These are phyloP conservation scores for Dianthus caryophyllus DNA, from an alignment of 148 eudicot species.

Conservation along the genomic window DNA sequence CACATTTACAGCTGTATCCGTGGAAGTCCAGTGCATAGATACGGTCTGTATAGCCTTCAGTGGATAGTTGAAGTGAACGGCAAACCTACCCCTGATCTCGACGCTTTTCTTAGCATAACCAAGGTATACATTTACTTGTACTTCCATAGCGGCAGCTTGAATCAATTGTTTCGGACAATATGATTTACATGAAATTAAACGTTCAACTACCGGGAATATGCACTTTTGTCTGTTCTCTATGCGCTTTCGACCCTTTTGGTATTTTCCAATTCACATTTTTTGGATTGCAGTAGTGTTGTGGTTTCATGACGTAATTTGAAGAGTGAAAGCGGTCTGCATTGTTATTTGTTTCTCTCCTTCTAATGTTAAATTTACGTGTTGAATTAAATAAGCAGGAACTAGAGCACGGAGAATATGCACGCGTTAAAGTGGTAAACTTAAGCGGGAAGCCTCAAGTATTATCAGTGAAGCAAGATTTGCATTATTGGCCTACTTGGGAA, in stretches of 20 bases:
- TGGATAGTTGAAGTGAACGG: conserved; percentile 98
- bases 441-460: conserved; percentile 91
- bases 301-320: not conserved
- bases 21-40: conserved; percentile 90
- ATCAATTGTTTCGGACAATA: not conserved
- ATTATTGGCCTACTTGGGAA: conserved; percentile 99
- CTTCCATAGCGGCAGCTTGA: not conserved
- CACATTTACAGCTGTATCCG: conserved; percentile 70
- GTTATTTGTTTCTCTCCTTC: not conserved
- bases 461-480: conserved; percentile 89
- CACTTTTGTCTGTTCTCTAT: not conserved
- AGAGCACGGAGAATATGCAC: conserved; percentile 68
- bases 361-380: not conserved
- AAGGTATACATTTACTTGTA: conserved; percentile 43
- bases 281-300: not conserved
- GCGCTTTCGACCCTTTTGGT: no score
- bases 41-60: conserved; percentile 86
- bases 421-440: conserved; percentile 73
- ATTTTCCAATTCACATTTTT: not conserved
- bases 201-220: not conserved
- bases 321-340: not conserved
- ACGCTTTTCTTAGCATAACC: conserved; percentile 74
- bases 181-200: not conserved
- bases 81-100: conserved; percentile 82
- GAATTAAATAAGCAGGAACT: conserved; percentile 42